phyloP scores from a whole-genome alignment of 257 asterid genomes.

The Solanum habrochaites region DNA sequence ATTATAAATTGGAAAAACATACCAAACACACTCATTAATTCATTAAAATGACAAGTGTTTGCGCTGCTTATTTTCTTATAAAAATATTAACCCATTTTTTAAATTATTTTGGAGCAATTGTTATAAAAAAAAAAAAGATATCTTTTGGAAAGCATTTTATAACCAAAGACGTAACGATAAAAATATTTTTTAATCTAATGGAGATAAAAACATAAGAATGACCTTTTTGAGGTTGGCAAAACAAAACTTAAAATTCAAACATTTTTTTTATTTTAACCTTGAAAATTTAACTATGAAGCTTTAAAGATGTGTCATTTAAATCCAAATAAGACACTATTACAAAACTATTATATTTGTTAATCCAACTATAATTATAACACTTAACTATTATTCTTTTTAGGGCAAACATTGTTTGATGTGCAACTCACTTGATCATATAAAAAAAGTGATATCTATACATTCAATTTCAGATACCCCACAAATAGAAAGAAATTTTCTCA shows the following conservation, averaged over 20 bases:
- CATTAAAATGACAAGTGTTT: too few species aligned
- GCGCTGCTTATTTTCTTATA: too few species aligned
- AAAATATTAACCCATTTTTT: too few species aligned
- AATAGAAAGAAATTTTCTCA: not conserved
- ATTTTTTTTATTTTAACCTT: too few species aligned
- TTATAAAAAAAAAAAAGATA: not conserved
- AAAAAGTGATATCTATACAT: not conserved
- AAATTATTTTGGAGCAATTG: not conserved
- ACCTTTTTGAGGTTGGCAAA: too few species aligned
- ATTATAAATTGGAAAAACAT: not conserved
- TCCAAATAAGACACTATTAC: not conserved
- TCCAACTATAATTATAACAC: not conserved
- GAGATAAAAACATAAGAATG: too few species aligned
- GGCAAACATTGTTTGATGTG: not conserved
- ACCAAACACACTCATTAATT: not conserved
- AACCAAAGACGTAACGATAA: not conserved
- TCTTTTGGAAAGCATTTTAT: not conserved
- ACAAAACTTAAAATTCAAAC: too few species aligned
- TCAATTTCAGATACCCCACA: not conserved
- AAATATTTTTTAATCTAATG: too few species aligned
- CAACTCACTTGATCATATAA: not conserved
- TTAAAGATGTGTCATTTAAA: not conserved
- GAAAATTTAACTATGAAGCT: not conserved
- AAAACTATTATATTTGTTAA: not conserved
- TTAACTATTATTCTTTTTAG: not conserved